Base-by-base conservation (phyloP, 768 basidiomycete genomes). In the Serendipita sp. region DNA sequence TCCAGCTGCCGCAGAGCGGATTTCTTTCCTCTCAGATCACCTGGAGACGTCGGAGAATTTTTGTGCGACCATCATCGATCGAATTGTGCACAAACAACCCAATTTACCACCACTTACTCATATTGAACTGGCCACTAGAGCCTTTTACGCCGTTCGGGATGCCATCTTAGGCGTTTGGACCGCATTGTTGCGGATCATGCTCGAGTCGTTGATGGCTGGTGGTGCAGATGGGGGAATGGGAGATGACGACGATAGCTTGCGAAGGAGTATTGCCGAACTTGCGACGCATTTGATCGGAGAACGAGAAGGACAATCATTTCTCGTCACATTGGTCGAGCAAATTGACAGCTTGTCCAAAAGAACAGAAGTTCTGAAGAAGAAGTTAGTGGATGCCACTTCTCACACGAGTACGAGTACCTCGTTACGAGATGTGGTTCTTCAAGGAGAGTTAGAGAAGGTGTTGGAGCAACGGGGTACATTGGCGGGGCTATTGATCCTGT, bases 41-140 rank as follows among this genome's bases (percentile, higher is more conserved):
- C 84, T 96, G 63, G 79, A 83, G 69, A 84, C 84, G 68, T 94
- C 92, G 11, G 92, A 95, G 75, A 83, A 85, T 69, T 84, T 88
- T 73, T 75, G 85, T 62, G 88, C 91, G 3, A 78, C 78, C 24
- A 80, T 91, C 16, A 76, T 91, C 53, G 82, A 87, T 65, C 74
- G 80, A 24, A 78, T 86, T 46, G 84, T 85, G 75, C 69, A 79
- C 0, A 75, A 79, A 66, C 83, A 85, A 69, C 85, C 88, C 0
- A 89, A 89, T 67, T 75, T 86, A 15, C 76, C 74, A 2, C 75
- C 81, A 3, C 78, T 82, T 1, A 78, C 76, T 64, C 81, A 77
- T 62, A 76, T 90, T 37, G 90, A 92, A 71, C 74, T 79, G 0
- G 79, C 87, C 18, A 72, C 92, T 13, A 77, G 83, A 41, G 79